These are phyloP conservation scores for Pseudogymnoascus sp. DNA, from an alignment of 2,329 filamentous ascomycete genomes.

Conservation along the genomic window DNA sequence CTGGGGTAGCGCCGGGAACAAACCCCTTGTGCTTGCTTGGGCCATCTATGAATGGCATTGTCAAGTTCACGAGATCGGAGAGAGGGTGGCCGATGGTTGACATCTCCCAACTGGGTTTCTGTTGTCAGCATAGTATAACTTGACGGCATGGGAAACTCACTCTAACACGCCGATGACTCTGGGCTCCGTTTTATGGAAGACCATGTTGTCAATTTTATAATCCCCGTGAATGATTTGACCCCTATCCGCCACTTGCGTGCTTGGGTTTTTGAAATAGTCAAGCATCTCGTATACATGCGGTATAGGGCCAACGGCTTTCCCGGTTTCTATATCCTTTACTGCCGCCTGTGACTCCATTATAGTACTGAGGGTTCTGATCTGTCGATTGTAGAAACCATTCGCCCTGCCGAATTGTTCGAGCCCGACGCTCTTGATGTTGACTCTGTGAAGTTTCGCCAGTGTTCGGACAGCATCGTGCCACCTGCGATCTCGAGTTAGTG, in stretches of 20 bases:
- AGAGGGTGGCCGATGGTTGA: conserved; percentile 94
- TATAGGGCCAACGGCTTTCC: conserved; percentile 67
- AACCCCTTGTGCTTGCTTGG: conserved; percentile 32
- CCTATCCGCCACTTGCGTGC: conserved; percentile 66
- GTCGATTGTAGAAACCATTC: conserved; percentile 73
- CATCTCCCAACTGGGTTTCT: conserved; percentile 72
- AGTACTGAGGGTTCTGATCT: conserved; percentile 72
- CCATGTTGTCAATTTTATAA: conserved; percentile 88
- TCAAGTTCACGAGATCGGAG: conserved; percentile 78
- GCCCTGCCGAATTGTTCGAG: conserved; percentile 66
- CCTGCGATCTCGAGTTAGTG: conserved; percentile 29
- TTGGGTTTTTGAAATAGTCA: conserved; percentile 62
- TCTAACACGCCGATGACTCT: conserved; percentile 88
- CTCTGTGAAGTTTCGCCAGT: conserved; percentile 75
- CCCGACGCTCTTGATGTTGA: conserved; percentile 57
- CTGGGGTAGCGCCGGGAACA: conserved; percentile 41
- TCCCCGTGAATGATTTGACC: conserved; percentile 83
- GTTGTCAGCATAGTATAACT: neutral
- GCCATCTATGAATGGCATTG: conserved; percentile 39
- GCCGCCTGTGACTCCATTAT: conserved; percentile 72
- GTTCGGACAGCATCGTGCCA: conserved; percentile 80
- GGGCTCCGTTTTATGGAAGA: conserved; percentile 83
- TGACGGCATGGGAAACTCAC: conserved; percentile 36
- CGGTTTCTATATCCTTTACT: conserved; percentile 67
- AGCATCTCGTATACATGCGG: conserved; percentile 78